Evolutionary conservation across 2,329 filamentous ascomycete genomes (phyloP).

Genomic region (Annulohypoxylon truncatum): DNA sequence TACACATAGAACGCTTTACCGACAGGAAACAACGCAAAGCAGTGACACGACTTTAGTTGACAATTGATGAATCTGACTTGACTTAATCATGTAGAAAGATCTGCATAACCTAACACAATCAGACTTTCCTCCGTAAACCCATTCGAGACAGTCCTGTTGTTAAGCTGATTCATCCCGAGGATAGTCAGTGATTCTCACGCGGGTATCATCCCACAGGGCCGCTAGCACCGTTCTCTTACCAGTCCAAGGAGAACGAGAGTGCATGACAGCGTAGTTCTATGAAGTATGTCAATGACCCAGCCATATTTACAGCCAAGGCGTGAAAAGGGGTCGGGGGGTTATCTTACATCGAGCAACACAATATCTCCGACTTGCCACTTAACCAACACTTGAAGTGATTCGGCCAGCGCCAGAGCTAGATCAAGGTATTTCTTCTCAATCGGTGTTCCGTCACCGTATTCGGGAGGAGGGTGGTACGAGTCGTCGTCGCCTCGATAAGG

Average conservation of each 20-base stretch:
- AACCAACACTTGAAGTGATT: slow-evolving; percentile 44
- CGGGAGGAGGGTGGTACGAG: slow-evolving; percentile 51
- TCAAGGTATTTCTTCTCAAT: slow-evolving; percentile 49
- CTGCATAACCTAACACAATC: too few species aligned
- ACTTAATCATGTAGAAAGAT: not conserved
- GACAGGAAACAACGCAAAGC: too few species aligned
- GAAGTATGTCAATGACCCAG: not conserved
- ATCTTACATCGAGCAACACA: slow-evolving; percentile 49
- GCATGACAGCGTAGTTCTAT: slow-evolving; percentile 52
- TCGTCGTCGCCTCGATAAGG: slow-evolving; percentile 50
- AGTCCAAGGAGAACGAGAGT: slow-evolving; percentile 49
- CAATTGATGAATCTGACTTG: too few species aligned
- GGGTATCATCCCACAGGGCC: slow-evolving; percentile 48
- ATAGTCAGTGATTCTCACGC: slow-evolving; percentile 21
- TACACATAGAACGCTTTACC: too few species aligned
- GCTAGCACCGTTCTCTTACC: slow-evolving; percentile 49
- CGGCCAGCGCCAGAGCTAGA: slow-evolving; percentile 46
- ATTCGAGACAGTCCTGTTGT: too few species aligned
- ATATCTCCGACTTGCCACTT: slow-evolving; percentile 49
- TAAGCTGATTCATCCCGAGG: not conserved
- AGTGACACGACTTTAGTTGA: too few species aligned
- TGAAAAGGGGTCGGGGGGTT: not conserved
- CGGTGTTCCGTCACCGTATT: slow-evolving; percentile 47
- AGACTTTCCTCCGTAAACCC: not conserved
- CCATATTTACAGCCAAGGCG: not conserved